phyloP scores from a whole-genome alignment of 202 grass and related monocot species.

The Dendrocalamus latiflorus region DNA sequence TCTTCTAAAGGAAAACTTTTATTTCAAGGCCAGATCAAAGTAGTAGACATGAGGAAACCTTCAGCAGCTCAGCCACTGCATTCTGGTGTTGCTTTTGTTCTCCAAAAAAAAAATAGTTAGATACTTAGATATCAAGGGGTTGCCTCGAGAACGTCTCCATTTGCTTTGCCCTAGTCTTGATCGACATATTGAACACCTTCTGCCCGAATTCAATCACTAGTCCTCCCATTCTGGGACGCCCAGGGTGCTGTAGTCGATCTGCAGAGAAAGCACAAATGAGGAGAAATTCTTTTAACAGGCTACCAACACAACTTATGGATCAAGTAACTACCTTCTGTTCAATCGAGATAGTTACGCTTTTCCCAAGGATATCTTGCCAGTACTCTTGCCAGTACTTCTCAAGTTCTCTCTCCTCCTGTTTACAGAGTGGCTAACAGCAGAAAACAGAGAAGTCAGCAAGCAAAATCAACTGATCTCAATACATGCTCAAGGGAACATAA shows the following conservation, averaged over 20 bases:
- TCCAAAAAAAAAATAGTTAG: no score
- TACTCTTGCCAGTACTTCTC: conserved; percentile 62
- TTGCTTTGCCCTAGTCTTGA: conserved; percentile 88
- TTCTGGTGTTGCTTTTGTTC: no score
- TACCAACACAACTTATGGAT: background rate
- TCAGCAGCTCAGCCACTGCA: no score
- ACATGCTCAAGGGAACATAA: no score
- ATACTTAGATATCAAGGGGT: conserved; percentile 67
- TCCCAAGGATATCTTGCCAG: conserved; percentile 82
- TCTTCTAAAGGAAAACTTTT: no score
- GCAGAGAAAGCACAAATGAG: background rate
- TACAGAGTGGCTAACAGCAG: conserved; percentile 55
- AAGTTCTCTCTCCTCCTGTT: conserved; percentile 85
- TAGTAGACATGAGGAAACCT: no score
- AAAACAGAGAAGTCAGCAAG: background rate
- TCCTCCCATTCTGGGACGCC: conserved; percentile 40
- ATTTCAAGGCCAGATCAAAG: no score
- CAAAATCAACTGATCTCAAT: background rate
- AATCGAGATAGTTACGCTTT: conserved; percentile 59
- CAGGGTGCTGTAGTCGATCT: conserved; percentile 71
- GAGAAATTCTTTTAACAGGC: background rate
- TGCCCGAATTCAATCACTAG: conserved; percentile 73
- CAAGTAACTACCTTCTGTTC: conserved; percentile 79
- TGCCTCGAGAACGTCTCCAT: conserved; percentile 89
- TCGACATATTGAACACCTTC: conserved; percentile 88